Evolutionary conservation across 208 protist species (phyloP).

Genomic region (Trypanosoma brucei): DNA sequence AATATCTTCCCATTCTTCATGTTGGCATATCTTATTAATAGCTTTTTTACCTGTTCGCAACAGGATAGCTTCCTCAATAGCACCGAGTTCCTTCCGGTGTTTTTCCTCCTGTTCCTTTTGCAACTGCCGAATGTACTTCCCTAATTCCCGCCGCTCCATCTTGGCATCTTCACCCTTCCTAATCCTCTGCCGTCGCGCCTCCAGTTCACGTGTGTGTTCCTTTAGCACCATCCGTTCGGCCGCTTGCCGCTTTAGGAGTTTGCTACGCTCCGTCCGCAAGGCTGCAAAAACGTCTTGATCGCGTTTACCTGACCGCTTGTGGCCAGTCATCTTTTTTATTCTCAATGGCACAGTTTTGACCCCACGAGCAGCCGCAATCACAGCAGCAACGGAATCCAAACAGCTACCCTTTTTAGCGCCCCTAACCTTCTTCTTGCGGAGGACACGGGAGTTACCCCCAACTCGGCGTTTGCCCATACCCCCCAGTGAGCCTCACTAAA

Average conservation of each 20-base stretch:
- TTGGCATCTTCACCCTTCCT: slow-evolving; percentile 71
- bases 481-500: background rate
- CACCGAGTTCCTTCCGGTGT: slow-evolving; percentile 59
- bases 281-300: slow-evolving; percentile 6
- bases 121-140: slow-evolving; percentile 85
- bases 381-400: background rate
- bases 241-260: slow-evolving; percentile 68
- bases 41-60: slow-evolving; percentile 27
- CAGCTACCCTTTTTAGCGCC: slow-evolving; percentile 24
- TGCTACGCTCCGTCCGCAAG: slow-evolving; percentile 42
- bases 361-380: background rate
- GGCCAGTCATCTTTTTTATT: slow-evolving; percentile 16
- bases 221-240: slow-evolving; percentile 82
- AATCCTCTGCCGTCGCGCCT: slow-evolving; percentile 53
- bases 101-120: slow-evolving; percentile 73
- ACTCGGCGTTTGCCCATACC: slow-evolving; percentile 25
- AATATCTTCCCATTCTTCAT: slow-evolving; percentile 43
- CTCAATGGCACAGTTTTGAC: slow-evolving; percentile 17
- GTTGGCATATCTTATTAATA: slow-evolving; percentile 29
- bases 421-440: slow-evolving; percentile 38
- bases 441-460: slow-evolving; percentile 24
- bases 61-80: slow-evolving; percentile 61
- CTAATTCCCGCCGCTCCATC: slow-evolving; percentile 79
- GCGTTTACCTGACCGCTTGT: background rate
- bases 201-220: slow-evolving; percentile 71